These are phyloP conservation scores for Dryadomyces quercus-mongolicae DNA, from an alignment of 2,329 filamentous ascomycete genomes.

Conservation along the genomic window DNA sequence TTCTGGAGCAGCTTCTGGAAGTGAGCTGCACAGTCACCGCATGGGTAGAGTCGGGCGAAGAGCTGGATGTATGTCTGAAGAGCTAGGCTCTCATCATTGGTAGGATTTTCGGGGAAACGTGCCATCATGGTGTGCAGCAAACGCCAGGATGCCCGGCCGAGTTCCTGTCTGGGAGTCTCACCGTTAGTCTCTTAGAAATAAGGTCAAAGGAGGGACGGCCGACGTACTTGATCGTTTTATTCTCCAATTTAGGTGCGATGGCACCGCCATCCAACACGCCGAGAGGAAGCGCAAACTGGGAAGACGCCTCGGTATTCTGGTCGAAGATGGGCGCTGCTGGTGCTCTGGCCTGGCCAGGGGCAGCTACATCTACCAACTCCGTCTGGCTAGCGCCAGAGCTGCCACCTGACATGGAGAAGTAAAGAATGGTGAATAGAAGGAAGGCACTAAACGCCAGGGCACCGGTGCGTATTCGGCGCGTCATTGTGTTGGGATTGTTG, in stretches of 20 bases:
- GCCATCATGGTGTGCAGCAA: conserved; percentile 61
- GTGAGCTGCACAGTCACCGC: conserved; percentile 56
- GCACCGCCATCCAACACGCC: conserved; percentile 51
- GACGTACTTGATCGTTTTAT: conserved; percentile 62
- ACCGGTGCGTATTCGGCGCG: conserved; percentile 8
- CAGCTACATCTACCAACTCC: neutral
- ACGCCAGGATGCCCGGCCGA: conserved; percentile 58
- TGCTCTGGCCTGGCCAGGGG: neutral
- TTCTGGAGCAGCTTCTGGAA: conserved; percentile 50
- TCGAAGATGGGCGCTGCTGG: neutral
- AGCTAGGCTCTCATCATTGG: conserved; percentile 47
- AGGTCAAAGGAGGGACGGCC: neutral
- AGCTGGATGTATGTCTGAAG: conserved; percentile 54
- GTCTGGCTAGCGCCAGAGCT: neutral
- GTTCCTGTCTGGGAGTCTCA: conserved; percentile 26
- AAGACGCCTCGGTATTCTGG: neutral
- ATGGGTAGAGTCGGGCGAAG: conserved; percentile 58
- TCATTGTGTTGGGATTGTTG: conserved; percentile 1
- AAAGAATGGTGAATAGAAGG: conserved; percentile 5
- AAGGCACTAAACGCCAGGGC: conserved; percentile 6
- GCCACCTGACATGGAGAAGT: conserved; percentile 5
- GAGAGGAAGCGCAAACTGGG: conserved; percentile 28
- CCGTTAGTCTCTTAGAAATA: neutral
- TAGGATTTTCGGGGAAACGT: conserved; percentile 54
- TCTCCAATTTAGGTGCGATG: conserved; percentile 72